Evolutionary conservation across 2,329 filamentous ascomycete genomes (phyloP).

Genomic region (Cladosporium sp.): DNA sequence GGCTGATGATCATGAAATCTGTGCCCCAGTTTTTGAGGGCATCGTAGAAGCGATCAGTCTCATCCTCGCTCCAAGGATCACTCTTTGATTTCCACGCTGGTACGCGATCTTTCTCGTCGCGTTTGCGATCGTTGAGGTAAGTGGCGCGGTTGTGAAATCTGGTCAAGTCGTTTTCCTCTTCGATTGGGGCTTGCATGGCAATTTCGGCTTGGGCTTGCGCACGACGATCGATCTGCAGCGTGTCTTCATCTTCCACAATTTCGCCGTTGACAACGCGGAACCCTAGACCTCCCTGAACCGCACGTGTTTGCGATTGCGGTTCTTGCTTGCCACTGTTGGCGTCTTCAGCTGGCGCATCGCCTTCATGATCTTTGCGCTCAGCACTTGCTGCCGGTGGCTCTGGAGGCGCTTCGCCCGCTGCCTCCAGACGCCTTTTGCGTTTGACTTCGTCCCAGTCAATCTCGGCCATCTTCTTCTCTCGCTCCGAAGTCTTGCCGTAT

Average conservation of each 20-base stretch:
- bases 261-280: constrained; percentile 65
- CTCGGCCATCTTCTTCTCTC: constrained; percentile 66
- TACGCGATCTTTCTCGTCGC: constrained; percentile 43
- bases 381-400: constrained; percentile 3
- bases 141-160: constrained; percentile 64
- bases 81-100: constrained; percentile 43
- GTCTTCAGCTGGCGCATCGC: neutral
- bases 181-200: constrained; percentile 47
- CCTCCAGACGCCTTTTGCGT: constrained; percentile 34
- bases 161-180: constrained; percentile 76
- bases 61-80: constrained; percentile 65
- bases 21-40: constrained; percentile 73
- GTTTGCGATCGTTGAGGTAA: constrained; percentile 58
- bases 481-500: constrained; percentile 65
- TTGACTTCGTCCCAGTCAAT: constrained; percentile 55
- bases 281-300: constrained; percentile 15
- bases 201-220: constrained; percentile 55
- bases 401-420: constrained; percentile 20
- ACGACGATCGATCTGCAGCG: constrained; percentile 64
- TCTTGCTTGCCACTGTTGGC: constrained; percentile 7
- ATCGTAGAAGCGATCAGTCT: constrained; percentile 72
- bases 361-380: constrained; percentile 4
- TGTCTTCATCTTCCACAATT: constrained; percentile 65
- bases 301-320: constrained; percentile 3
- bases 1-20: constrained; percentile 74